Evolutionary conservation across 257 asterid species (phyloP).

Genomic region (Linaria vulgaris): DNA sequence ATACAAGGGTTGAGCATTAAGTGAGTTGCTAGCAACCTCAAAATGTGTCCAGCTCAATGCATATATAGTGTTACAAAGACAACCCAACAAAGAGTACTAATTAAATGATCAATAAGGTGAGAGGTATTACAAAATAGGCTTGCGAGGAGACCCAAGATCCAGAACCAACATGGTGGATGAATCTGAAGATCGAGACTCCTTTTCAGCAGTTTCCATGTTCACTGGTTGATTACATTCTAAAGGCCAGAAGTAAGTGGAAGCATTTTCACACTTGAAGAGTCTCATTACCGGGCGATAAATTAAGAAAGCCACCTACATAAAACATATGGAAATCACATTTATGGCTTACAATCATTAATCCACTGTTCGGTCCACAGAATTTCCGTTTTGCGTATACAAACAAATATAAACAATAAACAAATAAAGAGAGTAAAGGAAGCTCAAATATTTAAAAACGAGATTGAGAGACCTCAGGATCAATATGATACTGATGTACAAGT

Average conservation of each 20-base stretch:
- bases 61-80: conserved; percentile 15
- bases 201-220: conserved; percentile 41
- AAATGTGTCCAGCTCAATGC: background rate
- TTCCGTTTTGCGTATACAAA: conserved; percentile 8
- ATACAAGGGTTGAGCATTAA: conserved; percentile 23
- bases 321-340: conserved; percentile 10
- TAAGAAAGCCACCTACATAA: conserved; percentile 83
- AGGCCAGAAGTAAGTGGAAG: conserved; percentile 78
- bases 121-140: conserved; percentile 57
- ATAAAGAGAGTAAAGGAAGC: conserved; percentile 13
- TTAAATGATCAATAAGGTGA: conserved; percentile 22
- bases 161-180: conserved; percentile 51
- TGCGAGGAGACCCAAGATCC: conserved; percentile 75
- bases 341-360: conserved; percentile 9
- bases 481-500: conserved; percentile 89
- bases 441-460: conserved; percentile 24
- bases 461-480: conserved; percentile 87
- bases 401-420: conserved; percentile 11
- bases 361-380: background rate
- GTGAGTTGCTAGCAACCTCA: background rate
- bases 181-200: conserved; percentile 57
- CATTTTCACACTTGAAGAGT: conserved; percentile 72
- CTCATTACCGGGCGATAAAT: conserved; percentile 98
- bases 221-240: conserved; percentile 56
- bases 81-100: conserved; percentile 18